Evolutionary conservation across 2,329 filamentous ascomycete genomes (phyloP).

Genomic region (Rosellinia necatrix): DNA sequence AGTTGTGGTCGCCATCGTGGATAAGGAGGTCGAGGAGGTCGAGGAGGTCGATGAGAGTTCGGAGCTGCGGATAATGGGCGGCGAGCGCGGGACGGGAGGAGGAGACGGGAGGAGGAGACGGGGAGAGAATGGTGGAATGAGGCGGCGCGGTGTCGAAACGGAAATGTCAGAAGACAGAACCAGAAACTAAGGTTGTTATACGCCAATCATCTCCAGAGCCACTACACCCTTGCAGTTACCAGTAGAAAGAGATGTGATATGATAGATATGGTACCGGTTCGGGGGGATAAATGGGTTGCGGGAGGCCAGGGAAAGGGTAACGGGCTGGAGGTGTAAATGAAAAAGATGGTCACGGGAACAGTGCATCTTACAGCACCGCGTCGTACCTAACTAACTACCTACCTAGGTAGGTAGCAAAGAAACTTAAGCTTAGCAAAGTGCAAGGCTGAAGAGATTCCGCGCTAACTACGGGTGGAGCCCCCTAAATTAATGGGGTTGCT

Average conservation of each 20-base stretch:
- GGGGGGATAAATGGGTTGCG: neutral
- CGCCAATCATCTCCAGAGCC: slow-evolving; percentile 21
- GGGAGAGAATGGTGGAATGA: neutral
- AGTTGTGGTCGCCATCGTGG: slow-evolving; percentile 43
- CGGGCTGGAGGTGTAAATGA: neutral
- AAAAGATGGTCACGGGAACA: too few species aligned
- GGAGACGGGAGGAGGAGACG: neutral
- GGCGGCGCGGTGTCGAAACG: neutral
- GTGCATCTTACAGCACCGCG: too few species aligned
- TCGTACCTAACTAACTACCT: too few species aligned
- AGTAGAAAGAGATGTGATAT: neutral
- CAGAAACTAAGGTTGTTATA: slow-evolving; percentile 12
- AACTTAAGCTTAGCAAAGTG: neutral
- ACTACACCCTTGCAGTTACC: neutral
- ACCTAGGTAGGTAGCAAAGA: too few species aligned
- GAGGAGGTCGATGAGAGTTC: neutral
- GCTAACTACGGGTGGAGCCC: neutral
- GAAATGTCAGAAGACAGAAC: slow-evolving; percentile 25
- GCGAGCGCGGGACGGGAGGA: neutral
- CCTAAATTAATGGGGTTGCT: neutral
- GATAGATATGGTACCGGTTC: neutral
- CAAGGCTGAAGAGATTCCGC: slow-evolving; percentile 19
- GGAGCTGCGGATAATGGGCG: neutral
- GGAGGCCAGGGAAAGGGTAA: neutral
- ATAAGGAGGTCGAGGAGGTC: neutral